Percentiles rank a stretch among this genome's conserved stretches.
These are phyloP conservation scores for Brassica napus DNA, from an alignment of 345 rosid species.

Conservation along the genomic window Da-Ae NC_063447.1:39612501-39613000, in stretches of 20 bases:
- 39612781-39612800: conserved; percentile 22
- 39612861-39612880: conserved; percentile 31
- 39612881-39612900: conserved; percentile 20
- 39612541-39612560: conserved; percentile 1
- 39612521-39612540: background rate
- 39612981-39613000: background rate
- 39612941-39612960: conserved; percentile 28
- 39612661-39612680: conserved; percentile 33
- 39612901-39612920: background rate
- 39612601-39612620: conserved; percentile 21
- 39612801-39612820: conserved; percentile 33
- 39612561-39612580: conserved; percentile 41
- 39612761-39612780: conserved; percentile 24
- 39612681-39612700: conserved; percentile 34
- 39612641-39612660: background rate
- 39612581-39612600: conserved; percentile 25
- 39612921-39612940: background rate
- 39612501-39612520: background rate
- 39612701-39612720: conserved; percentile 16
- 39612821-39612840: conserved; percentile 28
- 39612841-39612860: conserved; percentile 36
- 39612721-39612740: conserved; percentile 38
- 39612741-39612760: conserved; percentile 24
- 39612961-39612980: conserved; percentile 31
- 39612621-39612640: conserved; percentile 12